These are phyloP conservation scores for Pleurostoma richardsiae DNA, from an alignment of 2,329 filamentous ascomycete genomes.

Conservation along the genomic window DNA sequence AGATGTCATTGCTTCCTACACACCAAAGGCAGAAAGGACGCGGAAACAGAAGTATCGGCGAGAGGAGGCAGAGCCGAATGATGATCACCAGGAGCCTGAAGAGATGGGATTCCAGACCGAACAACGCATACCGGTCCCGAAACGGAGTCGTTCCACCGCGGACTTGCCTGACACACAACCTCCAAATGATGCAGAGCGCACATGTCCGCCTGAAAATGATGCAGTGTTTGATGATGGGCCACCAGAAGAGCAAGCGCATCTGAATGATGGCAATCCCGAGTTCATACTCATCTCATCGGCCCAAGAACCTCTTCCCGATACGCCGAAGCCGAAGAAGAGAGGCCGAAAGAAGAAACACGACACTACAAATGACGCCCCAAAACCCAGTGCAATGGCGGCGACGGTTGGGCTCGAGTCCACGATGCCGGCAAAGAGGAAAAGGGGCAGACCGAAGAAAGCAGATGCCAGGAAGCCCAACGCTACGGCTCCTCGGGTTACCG, in stretches of 20 bases:
- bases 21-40: too few species aligned
- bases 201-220: neutral
- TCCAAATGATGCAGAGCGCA: neutral
- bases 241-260: too few species aligned
- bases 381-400: too few species aligned
- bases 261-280: neutral
- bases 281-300: conserved; percentile 2
- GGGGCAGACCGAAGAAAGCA: conserved; percentile 36
- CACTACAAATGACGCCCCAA: too few species aligned
- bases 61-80: neutral
- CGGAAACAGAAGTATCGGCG: neutral
- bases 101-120: conserved; percentile 3
- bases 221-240: too few species aligned
- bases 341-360: conserved; percentile 19
- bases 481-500: too few species aligned
- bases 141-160: conserved; percentile 4
- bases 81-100: conserved; percentile 2
- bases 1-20: too few species aligned
- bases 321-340: conserved; percentile 17
- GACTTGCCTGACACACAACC: conserved; percentile 8
- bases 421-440: conserved; percentile 22
- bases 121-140: conserved; percentile 3
- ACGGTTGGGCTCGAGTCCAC: neutral
- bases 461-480: neutral
- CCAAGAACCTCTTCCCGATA: conserved; percentile 2